These are phyloP conservation scores for Cladophialophora yegresii DNA, from an alignment of 2,329 filamentous ascomycete species.

Conservation along the genomic window DNA sequence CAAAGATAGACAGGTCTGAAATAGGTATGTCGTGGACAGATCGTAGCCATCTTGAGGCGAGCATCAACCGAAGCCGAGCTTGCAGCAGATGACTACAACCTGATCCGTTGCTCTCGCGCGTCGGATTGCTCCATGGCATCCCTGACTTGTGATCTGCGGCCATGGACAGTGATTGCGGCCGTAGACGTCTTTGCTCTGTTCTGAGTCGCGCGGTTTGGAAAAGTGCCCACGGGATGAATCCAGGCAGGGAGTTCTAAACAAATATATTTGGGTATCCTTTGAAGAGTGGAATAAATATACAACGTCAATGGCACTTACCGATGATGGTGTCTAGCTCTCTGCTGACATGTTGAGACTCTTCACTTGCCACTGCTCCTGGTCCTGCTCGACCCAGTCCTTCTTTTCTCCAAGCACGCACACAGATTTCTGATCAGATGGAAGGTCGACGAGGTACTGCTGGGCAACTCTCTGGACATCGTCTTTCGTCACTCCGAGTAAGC, in stretches of 20 bases:
- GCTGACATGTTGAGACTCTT: slow-evolving; percentile 34
- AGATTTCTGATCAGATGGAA: slow-evolving; percentile 60
- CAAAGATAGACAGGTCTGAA: slow-evolving; percentile 56
- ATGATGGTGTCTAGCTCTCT: slow-evolving; percentile 3
- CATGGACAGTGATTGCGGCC: slow-evolving; percentile 47
- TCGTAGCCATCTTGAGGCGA: slow-evolving; percentile 10
- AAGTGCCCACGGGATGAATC: slow-evolving; percentile 14
- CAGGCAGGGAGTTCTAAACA: slow-evolving; percentile 11
- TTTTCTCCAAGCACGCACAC: slow-evolving; percentile 78
- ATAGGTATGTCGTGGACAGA: slow-evolving; percentile 41
- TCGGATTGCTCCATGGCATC: slow-evolving; percentile 36
- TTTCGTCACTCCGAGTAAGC: slow-evolving; percentile 80
- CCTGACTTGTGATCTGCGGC: slow-evolving; percentile 56
- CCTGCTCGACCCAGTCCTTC: slow-evolving; percentile 60
- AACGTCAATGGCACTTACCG: slow-evolving; percentile 19
- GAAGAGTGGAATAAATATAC: slow-evolving; percentile 33
- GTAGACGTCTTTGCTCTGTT: slow-evolving; percentile 57
- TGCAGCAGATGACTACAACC: slow-evolving; percentile 4
- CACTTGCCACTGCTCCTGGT: slow-evolving; percentile 29
- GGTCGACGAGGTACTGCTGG: slow-evolving; percentile 75
- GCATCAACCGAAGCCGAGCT: slow-evolving; percentile 29
- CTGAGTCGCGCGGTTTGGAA: slow-evolving; percentile 49
- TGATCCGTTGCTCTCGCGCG: slow-evolving; percentile 53
- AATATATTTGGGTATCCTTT: slow-evolving; percentile 29
- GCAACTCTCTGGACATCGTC: slow-evolving; percentile 79